Evolutionary conservation across 1,284 basidiomycete genomes (phyloP).

Genomic region (Kalmanozyma brasiliensis): DNA sequence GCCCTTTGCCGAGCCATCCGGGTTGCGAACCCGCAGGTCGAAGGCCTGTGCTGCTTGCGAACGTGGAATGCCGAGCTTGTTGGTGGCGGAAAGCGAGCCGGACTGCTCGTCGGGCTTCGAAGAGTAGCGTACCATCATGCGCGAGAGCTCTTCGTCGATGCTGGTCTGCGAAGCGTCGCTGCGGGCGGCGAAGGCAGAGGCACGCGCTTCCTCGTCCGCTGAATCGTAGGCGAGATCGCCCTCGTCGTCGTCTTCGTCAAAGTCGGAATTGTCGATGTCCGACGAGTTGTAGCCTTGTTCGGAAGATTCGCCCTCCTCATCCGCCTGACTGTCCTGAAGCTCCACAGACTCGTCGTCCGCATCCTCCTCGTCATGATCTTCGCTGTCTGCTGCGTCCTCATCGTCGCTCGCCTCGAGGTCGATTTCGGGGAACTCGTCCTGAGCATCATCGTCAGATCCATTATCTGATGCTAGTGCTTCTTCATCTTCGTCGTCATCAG

Average conservation of each 20-base stretch:
- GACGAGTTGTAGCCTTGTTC: slow-evolving; percentile 46
- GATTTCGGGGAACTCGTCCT: slow-evolving; percentile 71
- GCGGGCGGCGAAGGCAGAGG: slow-evolving; percentile 43
- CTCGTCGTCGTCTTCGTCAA: slow-evolving; percentile 25
- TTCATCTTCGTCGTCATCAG: slow-evolving; percentile 50
- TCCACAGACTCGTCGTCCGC: slow-evolving; percentile 42
- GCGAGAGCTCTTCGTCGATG: slow-evolving; percentile 56
- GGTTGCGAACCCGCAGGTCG: slow-evolving; percentile 73
- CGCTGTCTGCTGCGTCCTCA: slow-evolving; percentile 30
- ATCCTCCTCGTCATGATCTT: slow-evolving; percentile 47
- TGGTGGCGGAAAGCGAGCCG: slow-evolving; percentile 49
- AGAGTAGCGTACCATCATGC: slow-evolving; percentile 65
- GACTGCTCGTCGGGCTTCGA: slow-evolving; percentile 68
- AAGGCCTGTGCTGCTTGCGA: slow-evolving; percentile 71
- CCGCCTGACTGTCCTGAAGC: slow-evolving; percentile 31
- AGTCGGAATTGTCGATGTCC: slow-evolving; percentile 36
- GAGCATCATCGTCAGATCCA: slow-evolving; percentile 48
- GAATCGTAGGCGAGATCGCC: slow-evolving; percentile 49
- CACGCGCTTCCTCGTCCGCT: slow-evolving; percentile 55
- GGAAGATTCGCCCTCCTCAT: slow-evolving; percentile 21
- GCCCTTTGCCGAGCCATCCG: slow-evolving; percentile 67
- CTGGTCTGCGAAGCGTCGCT: slow-evolving; percentile 44
- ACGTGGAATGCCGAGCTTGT: slow-evolving; percentile 64
- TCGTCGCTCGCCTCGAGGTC: slow-evolving; percentile 68
- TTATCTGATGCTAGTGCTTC: slow-evolving; percentile 8